These are phyloP conservation scores for Purpureocillium lavendulum DNA, from an alignment of 2,329 filamentous ascomycete genomes.

Conservation along the genomic window DNA sequence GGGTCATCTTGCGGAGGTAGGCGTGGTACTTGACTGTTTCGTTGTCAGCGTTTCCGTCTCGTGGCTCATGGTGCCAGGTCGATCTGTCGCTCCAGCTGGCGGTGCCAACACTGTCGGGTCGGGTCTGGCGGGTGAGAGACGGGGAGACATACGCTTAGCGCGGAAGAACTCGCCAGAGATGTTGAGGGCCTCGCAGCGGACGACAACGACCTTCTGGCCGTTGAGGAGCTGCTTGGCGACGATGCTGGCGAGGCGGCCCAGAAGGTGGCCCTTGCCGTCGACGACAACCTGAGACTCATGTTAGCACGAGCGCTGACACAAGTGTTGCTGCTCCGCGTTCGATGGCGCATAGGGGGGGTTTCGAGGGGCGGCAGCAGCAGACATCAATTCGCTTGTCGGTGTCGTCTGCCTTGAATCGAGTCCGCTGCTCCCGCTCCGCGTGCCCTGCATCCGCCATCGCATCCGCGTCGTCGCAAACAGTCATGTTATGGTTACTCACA, in stretches of 20 bases:
- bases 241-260: conserved; percentile 95
- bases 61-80: conserved; percentile 3
- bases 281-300: conserved; percentile 71
- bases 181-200: conserved; percentile 98
- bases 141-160: conserved; percentile 83
- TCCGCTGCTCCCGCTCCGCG: conserved; percentile 1
- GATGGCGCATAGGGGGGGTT: neutral
- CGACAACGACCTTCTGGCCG: conserved; percentile 98
- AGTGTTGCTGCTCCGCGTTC: neutral
- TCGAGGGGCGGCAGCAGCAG: neutral
- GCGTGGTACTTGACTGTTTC: conserved; percentile 97
- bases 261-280: conserved; percentile 99
- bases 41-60: conserved; percentile 34
- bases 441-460: conserved; percentile 4
- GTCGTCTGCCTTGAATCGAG: conserved; percentile 1
- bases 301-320: neutral
- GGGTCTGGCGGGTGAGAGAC: conserved; percentile 4
- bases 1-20: conserved; percentile 99
- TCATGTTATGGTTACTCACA: conserved; percentile 43
- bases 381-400: neutral
- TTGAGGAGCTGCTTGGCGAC: conserved; percentile 98
- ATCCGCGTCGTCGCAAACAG: conserved; percentile 3
- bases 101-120: neutral
- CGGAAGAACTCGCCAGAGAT: conserved; percentile 99
- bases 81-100: neutral